These are phyloP conservation scores for Juglanconis oblonga DNA, from an alignment of 2,329 filamentous ascomycete genomes.

Conservation along the genomic window DNA sequence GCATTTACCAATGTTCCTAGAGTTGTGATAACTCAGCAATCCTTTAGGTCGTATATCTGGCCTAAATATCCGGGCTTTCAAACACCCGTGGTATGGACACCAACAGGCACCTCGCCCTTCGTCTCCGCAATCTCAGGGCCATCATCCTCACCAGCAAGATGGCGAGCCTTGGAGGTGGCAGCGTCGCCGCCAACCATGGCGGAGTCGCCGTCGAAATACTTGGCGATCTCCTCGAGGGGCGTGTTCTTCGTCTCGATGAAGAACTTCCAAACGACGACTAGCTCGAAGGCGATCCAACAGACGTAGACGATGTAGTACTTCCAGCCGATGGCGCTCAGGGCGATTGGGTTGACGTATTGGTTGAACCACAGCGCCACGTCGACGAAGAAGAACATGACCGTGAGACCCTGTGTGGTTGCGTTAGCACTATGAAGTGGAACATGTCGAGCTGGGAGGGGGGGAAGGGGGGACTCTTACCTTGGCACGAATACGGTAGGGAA, in stretches of 20 bases:
- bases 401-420: conserved; percentile 26
- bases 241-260: conserved; percentile 30
- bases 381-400: conserved; percentile 44
- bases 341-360: conserved; percentile 36
- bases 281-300: conserved; percentile 33
- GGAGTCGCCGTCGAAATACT: conserved; percentile 24
- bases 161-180: conserved; percentile 20
- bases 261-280: conserved; percentile 20
- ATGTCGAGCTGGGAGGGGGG: background rate
- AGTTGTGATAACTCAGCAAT: background rate
- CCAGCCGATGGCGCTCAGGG: conserved; percentile 33
- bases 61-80: background rate
- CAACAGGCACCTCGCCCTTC: conserved; percentile 3
- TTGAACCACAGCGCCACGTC: conserved; percentile 33
- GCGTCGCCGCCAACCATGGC: conserved; percentile 19
- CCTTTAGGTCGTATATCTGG: background rate
- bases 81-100: background rate
- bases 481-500: conserved; percentile 27
- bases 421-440: background rate
- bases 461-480: conserved; percentile 21
- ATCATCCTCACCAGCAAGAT: conserved; percentile 19
- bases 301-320: conserved; percentile 38
- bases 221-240: conserved; percentile 29
- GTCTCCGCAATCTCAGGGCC: background rate
- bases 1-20: background rate